Evolutionary conservation across 306 rosid species (phyloP), one percentile per base, ranked within the genome.

Genomic region (peach (Prunus persica)): DNA sequence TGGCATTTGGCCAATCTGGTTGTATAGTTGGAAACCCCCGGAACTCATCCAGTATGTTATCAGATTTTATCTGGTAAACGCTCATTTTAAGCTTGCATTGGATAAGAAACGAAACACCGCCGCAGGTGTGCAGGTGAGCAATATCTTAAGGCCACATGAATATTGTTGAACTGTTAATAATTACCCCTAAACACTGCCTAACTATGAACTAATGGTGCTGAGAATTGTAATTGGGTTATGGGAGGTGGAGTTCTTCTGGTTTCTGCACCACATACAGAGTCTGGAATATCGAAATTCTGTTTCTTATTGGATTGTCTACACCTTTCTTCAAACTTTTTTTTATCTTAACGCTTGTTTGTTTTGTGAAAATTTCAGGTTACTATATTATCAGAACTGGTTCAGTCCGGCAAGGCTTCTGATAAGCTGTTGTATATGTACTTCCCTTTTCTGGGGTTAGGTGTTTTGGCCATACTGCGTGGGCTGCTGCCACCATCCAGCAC

Each of bases 381-480:
- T 43, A 52, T 84, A 69, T 49, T 90, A 81, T 88, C 88, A 56
- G 96, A 92, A 69, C 66, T 90, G 83, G 65, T 84, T 34, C 72
- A 76, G 60, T 92, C 96, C 0, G 73, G 80, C 16, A 83, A 79
- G 88, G 91, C 96, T 70, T 90, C 96, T 20, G 86, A 80, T 3
- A 83, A 84, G 80, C 83, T 92, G 45, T 70, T 90, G 78, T 73
- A 54, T 57, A 13, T 83, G 55, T 88, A 92, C 80, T 70, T 30
- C 69, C 85, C 96, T 56, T 87, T 88, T 89, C 4, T 87, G 84
- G 90, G 89, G 76, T 67, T 92, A 63, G 88, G 88, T 55, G 79
- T 84, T 65, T 34, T 90, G 65, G 92, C 93, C 49, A 66, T 41
- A 49, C 81, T 88, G 41, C 84, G 96, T 2, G 97, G 97, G 25